phyloP scores from a whole-genome alignment of 106 monocot genomes.

The Posidonia australis region DNA sequence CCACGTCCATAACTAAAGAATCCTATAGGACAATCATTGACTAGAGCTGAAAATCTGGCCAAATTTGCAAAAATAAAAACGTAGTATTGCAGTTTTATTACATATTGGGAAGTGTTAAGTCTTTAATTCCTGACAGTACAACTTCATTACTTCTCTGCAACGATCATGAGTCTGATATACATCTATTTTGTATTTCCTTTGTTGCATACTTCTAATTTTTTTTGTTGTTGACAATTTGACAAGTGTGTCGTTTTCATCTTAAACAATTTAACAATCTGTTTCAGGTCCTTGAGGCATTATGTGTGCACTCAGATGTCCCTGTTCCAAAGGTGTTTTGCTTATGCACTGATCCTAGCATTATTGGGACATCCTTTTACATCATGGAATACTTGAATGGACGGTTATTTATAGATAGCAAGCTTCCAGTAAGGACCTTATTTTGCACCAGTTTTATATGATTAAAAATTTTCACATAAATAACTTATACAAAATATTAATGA shows the following conservation, averaged over 20 bases:
- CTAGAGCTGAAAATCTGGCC: too few relatives aligned
- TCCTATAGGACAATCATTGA: too few relatives aligned
- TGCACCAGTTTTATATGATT: not conserved
- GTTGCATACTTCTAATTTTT: too few relatives aligned
- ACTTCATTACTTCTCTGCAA: too few relatives aligned
- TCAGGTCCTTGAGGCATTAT: constrained; percentile 92
- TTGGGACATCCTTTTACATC: constrained; percentile 92
- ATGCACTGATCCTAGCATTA: constrained; percentile 71
- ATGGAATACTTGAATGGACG: constrained; percentile 94
- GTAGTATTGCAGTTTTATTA: too few relatives aligned
- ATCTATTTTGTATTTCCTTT: too few relatives aligned
- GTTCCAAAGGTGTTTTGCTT: constrained; percentile 88
- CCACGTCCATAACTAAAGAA: too few relatives aligned
- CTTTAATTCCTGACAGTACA: too few relatives aligned
- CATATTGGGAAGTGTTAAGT: too few relatives aligned
- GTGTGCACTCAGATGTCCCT: constrained; percentile 66
- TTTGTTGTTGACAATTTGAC: not conserved
- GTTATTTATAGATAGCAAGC: constrained; percentile 67
- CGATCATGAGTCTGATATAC: too few relatives aligned
- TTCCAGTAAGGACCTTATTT: constrained; percentile 41
- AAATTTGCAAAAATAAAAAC: too few relatives aligned
- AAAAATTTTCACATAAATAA: not conserved
- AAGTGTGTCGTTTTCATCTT: not conserved
- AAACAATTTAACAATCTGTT: not conserved
- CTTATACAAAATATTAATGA: too few relatives aligned